These are phyloP conservation scores for Monosporascus sp. DNA, from an alignment of 2,329 filamentous ascomycete species.

Conservation along the genomic window DNA sequence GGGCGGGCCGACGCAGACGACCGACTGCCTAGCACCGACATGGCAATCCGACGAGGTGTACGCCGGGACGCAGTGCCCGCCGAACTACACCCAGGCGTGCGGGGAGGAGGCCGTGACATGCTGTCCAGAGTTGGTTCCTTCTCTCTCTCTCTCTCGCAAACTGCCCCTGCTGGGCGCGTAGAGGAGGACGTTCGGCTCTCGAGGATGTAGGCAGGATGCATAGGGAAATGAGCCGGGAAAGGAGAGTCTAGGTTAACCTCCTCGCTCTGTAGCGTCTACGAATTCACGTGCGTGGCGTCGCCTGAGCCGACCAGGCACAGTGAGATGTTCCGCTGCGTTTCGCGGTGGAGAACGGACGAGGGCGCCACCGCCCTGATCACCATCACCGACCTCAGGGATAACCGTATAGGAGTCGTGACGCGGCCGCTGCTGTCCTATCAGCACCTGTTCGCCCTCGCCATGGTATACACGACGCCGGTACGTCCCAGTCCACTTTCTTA, in stretches of 20 bases:
- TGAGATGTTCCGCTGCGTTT: constrained; percentile 13
- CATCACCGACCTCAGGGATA: constrained; percentile 5
- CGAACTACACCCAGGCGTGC: constrained; percentile 18
- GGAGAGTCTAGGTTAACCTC: too few relatives aligned
- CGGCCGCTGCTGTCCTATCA: neutral
- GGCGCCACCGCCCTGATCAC: neutral
- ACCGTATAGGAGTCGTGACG: neutral
- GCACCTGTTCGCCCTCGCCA: constrained; percentile 14
- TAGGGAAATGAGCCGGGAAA: too few relatives aligned
- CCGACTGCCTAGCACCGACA: constrained; percentile 14
- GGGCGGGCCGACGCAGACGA: constrained; percentile 19
- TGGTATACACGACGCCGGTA: constrained; percentile 16
- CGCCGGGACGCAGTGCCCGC: constrained; percentile 14
- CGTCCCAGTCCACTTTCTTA: neutral
- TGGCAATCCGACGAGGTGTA: constrained; percentile 13
- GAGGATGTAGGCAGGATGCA: too few relatives aligned
- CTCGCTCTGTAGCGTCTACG: neutral
- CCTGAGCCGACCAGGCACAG: constrained; percentile 1
- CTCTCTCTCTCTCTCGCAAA: neutral
- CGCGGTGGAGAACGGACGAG: neutral
- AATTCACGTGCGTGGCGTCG: constrained; percentile 7
- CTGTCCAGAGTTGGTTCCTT: constrained; percentile 16
- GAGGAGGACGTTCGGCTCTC: neutral
- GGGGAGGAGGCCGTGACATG: constrained; percentile 14
- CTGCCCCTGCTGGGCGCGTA: neutral